These are phyloP conservation scores for Naumovozyma baii DNA, from an alignment of 805 yeast species.

Conservation along the genomic window DNA sequence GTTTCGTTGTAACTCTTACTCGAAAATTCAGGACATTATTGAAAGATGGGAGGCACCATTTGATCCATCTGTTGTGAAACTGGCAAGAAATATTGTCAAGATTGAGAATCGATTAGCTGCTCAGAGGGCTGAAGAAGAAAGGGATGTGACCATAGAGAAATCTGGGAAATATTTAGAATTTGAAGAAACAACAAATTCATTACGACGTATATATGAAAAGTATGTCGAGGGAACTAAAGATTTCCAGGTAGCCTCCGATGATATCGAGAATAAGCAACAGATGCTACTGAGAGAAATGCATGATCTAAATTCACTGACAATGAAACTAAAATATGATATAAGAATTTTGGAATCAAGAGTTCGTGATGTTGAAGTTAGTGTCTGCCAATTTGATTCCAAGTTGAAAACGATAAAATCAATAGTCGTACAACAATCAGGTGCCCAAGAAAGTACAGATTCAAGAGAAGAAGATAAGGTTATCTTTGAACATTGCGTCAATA, in stretches of 20 bases:
- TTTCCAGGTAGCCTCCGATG: slow-evolving; percentile 14
- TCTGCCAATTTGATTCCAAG: slow-evolving; percentile 35
- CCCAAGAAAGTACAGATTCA: slow-evolving; percentile 3
- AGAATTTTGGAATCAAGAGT: slow-evolving; percentile 50
- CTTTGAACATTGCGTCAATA: slow-evolving; percentile 14
- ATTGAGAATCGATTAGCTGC: slow-evolving; percentile 11
- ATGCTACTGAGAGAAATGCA: slow-evolving; percentile 33
- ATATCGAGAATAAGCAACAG: slow-evolving; percentile 23
- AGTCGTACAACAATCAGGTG: slow-evolving; percentile 2
- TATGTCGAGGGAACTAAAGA: slow-evolving; percentile 12
- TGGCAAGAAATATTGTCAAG: slow-evolving; percentile 23
- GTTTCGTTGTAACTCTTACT: slow-evolving; percentile 19
- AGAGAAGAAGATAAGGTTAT: slow-evolving; percentile 8
- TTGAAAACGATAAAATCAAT: slow-evolving; percentile 15
- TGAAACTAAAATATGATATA: slow-evolving; percentile 58
- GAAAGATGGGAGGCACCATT: slow-evolving; percentile 26
- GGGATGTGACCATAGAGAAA: background rate
- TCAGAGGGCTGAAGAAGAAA: slow-evolving; percentile 8
- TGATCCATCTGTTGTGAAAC: slow-evolving; percentile 23
- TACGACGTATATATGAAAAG: slow-evolving; percentile 12
- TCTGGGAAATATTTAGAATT: slow-evolving; percentile 6
- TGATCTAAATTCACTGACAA: slow-evolving; percentile 48
- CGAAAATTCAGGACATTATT: slow-evolving; percentile 19
- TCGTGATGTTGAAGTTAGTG: slow-evolving; percentile 58
- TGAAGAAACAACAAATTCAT: slow-evolving; percentile 5